Conservation (phyloP, 1,284 basidiomycete species). For the Cryptococcus hybrid region DNA sequence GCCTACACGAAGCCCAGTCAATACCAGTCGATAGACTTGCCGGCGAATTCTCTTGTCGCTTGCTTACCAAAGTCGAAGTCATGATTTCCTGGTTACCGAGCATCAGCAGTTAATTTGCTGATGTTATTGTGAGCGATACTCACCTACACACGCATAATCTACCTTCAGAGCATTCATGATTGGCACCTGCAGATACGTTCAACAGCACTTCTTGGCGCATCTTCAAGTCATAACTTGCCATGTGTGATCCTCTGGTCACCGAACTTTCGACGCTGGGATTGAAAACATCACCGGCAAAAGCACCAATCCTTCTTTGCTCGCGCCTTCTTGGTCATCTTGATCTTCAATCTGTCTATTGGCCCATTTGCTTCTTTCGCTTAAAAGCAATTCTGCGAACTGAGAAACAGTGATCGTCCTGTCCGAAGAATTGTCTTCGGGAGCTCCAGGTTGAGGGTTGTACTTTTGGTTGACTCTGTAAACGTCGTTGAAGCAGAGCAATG, state of each 20-base stretch:
- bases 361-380: slow-evolving; percentile 40
- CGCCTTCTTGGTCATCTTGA: slow-evolving; percentile 51
- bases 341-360: slow-evolving; percentile 9
- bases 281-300: slow-evolving; percentile 85
- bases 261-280: slow-evolving; percentile 81
- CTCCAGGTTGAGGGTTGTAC: slow-evolving; percentile 41
- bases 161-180: slow-evolving; percentile 62
- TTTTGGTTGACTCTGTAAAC: slow-evolving; percentile 61
- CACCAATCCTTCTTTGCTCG: slow-evolving; percentile 66
- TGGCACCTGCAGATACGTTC: slow-evolving; percentile 52
- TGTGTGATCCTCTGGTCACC: slow-evolving; percentile 86
- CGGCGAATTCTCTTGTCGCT: slow-evolving; percentile 10
- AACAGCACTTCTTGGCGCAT: not conserved
- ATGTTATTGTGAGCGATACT: not conserved
- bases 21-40: not conserved
- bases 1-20: slow-evolving; percentile 52
- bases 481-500: slow-evolving; percentile 50
- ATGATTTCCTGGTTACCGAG: slow-evolving; percentile 62
- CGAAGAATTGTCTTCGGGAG: slow-evolving; percentile 16
- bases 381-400: slow-evolving; percentile 51
- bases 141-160: slow-evolving; percentile 35
- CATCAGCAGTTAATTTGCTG: not conserved
- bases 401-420: slow-evolving; percentile 45
- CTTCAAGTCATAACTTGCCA: slow-evolving; percentile 57
- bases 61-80: slow-evolving; percentile 70